Evolutionary conservation across 2,329 filamentous ascomycete genomes (phyloP).

Genomic region (Talaromyces sp.): DNA sequence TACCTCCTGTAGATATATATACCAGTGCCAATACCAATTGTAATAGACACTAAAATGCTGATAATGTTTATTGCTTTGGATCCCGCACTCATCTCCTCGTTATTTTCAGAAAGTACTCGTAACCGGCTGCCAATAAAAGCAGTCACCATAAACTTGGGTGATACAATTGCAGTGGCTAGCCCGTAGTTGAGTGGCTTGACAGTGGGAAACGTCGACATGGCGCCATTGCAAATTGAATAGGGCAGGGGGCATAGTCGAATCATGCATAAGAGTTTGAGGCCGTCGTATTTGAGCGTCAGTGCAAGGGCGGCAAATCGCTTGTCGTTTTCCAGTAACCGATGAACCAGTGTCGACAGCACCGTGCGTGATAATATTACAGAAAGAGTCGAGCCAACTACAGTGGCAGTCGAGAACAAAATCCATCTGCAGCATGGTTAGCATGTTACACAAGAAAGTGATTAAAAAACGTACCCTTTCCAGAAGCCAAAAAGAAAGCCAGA

Average conservation of each 20-base stretch:
- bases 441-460: constrained; percentile 6
- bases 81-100: constrained; percentile 72
- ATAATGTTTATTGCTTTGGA: constrained; percentile 80
- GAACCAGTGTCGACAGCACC: constrained; percentile 71
- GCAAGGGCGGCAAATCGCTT: constrained; percentile 82
- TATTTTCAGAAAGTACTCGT: constrained; percentile 74
- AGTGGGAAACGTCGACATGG: constrained; percentile 87
- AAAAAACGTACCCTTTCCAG: constrained; percentile 60
- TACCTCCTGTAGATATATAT: constrained; percentile 74
- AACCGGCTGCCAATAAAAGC: constrained; percentile 86
- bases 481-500: constrained; percentile 68
- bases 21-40: constrained; percentile 70
- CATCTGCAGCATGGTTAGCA: constrained; percentile 54
- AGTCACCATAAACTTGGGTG: constrained; percentile 84
- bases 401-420: constrained; percentile 76
- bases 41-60: constrained; percentile 67
- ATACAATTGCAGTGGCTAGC: constrained; percentile 73
- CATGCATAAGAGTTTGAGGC: constrained; percentile 81
- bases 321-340: constrained; percentile 74
- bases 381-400: constrained; percentile 68
- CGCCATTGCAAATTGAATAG: constrained; percentile 89
- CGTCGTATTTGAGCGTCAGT: constrained; percentile 84
- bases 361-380: constrained; percentile 79
- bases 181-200: constrained; percentile 72
- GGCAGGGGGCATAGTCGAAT: constrained; percentile 89